Evolutionary conservation across 192 early-diverging fungal genomes (phyloP), one percentile per base, ranked within the genome.

Genomic region (Glomus cerebriforme): DNA sequence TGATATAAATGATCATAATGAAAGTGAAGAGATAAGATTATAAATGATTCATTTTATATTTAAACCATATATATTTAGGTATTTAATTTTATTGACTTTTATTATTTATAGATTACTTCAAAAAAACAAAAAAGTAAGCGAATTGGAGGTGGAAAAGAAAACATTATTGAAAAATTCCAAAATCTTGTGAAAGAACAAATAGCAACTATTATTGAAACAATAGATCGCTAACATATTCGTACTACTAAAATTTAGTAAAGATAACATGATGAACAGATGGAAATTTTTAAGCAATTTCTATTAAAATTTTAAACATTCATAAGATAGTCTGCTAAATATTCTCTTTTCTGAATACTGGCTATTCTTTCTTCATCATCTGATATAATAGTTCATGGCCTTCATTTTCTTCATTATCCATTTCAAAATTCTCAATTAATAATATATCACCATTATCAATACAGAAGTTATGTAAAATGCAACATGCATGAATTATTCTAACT

Each of bases 401-500:
- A 60, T 19, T n/a, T 19, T 60, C 19, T 19, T 60, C 59, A 39
- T 60, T n/a, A 19, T 24, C 19, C 19, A 60, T 26, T 60, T 60
- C 59, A 60, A 24, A 19, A 26, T 60, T 17, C 19, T 39, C 37
- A 39, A 39, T 39, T 5, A 26, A 24, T 60, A 60, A 68, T 15
- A 34, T 32, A 68, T 68, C 29, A 22, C 29, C 29, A 68, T 39
- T 37, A 68, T 66, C 29, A 34, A 68, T 68, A 19, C 66, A 68
- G n/a, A n/a, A n/a, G n/a, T n/a, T n/a, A n/a, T n/a, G n/a, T n/a
- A n/a, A n/a, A n/a, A n/a, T n/a, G n/a, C n/a, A n/a, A n/a, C n/a
- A n/a, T n/a, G n/a, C n/a, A n/a, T n/a, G n/a, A n/a, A n/a, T n/a
- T n/a, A n/a, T 68, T 37, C 6, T 19, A 31, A 68, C 19, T 22